A percentile compares a stretch with the other conserved stretches of the same genome.
These are phyloP conservation scores for Trypanosoma brucei DNA, from an alignment of 208 protist genomes.

Conservation along the genomic window DNA sequence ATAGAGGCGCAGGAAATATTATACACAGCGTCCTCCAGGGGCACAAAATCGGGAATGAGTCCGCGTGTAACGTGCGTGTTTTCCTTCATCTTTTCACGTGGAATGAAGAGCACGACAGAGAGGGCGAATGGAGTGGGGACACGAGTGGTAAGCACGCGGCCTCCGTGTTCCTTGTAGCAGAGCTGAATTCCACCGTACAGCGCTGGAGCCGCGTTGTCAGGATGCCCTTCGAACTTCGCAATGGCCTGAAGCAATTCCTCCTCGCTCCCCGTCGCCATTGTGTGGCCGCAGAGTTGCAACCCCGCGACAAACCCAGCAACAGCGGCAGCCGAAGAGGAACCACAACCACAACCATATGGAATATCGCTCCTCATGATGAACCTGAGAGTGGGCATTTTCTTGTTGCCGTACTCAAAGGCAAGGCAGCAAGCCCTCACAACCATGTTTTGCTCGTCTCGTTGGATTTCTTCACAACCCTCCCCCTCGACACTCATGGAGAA, in stretches of 20 bases:
- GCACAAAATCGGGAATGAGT: slow-evolving; percentile 59
- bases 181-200: slow-evolving; percentile 94
- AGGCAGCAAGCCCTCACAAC: slow-evolving; percentile 68
- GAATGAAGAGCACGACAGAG: slow-evolving; percentile 87
- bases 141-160: slow-evolving; percentile 57
- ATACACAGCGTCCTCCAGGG: slow-evolving; percentile 79
- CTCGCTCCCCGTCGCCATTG: slow-evolving; percentile 59
- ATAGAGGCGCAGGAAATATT: slow-evolving; percentile 89
- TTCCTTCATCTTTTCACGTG: slow-evolving; percentile 82
- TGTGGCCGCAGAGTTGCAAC: slow-evolving; percentile 77
- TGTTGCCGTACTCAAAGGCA: slow-evolving; percentile 73
- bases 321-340: slow-evolving; percentile 84
- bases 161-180: slow-evolving; percentile 38
- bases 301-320: slow-evolving; percentile 89
- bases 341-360: slow-evolving; percentile 88
- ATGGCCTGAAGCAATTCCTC: slow-evolving; percentile 69
- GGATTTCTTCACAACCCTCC: slow-evolving; percentile 74
- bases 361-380: slow-evolving; percentile 88
- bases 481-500: slow-evolving; percentile 79
- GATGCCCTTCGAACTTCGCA: slow-evolving; percentile 86
- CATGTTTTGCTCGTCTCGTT: slow-evolving; percentile 74
- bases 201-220: slow-evolving; percentile 90
- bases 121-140: slow-evolving; percentile 73
- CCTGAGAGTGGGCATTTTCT: slow-evolving; percentile 73
- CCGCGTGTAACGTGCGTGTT: slow-evolving; percentile 82